Evolutionary conservation across 208 protist species (phyloP).

Genomic region (Leishmania tropica): DNA sequence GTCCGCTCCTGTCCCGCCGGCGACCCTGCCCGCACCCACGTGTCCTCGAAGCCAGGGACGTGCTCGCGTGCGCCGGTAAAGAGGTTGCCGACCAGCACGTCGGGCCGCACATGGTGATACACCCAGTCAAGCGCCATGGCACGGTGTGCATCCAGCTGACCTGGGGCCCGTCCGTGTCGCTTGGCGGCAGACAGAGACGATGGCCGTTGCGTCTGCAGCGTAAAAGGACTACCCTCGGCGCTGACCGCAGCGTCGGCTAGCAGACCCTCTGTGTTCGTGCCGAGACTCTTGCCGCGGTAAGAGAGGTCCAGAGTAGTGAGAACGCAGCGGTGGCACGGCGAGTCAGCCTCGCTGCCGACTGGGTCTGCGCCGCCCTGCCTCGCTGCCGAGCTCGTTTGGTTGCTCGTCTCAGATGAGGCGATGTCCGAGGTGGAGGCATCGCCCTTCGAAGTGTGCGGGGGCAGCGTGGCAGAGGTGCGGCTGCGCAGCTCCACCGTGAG

Average conservation of each 20-base stretch:
- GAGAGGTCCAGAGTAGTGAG: conserved; percentile 76
- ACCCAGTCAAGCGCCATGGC: conserved; percentile 63
- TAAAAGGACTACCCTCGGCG: conserved; percentile 69
- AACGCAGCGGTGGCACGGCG: conserved; percentile 25
- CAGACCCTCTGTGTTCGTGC: conserved; percentile 29
- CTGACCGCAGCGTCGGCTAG: conserved; percentile 59
- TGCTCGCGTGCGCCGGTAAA: conserved; percentile 52
- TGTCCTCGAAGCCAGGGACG: conserved; percentile 64
- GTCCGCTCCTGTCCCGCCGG: conserved; percentile 68
- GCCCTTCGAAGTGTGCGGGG: background rate
- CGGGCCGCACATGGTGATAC: conserved; percentile 51
- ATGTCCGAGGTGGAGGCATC: background rate
- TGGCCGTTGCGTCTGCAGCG: conserved; percentile 28
- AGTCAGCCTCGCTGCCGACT: background rate
- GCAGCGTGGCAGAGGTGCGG: background rate
- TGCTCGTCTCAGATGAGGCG: background rate
- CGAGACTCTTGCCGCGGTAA: conserved; percentile 83
- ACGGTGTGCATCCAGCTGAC: conserved; percentile 62
- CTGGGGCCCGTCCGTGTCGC: conserved; percentile 5
- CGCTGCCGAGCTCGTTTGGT: background rate
- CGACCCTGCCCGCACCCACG: conserved; percentile 67
- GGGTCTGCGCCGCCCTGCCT: background rate
- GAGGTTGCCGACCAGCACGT: conserved; percentile 72
- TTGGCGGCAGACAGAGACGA: conserved; percentile 7
- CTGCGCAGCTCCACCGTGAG: conserved; percentile 58